Evolutionary conservation across 2,329 filamentous ascomycete species (phyloP), one percentile per base, ranked within the genome.

Genomic region (Alternaria infectoria): DNA sequence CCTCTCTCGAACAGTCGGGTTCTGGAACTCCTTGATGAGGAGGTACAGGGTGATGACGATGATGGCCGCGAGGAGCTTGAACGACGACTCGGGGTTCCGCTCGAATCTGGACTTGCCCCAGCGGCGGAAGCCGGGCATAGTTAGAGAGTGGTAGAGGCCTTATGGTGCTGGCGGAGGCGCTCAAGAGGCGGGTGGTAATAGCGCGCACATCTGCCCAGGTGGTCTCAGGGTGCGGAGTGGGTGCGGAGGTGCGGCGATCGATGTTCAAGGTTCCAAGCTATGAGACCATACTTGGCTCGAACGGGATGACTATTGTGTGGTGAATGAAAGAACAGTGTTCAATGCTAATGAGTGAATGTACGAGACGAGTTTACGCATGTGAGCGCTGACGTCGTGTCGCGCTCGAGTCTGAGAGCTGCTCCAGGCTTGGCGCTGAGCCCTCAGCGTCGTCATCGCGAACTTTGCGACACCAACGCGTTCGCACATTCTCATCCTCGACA

Each of bases 31-130:
- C 49, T 79, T 77, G 61, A 80, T 77, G 32, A 82, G 61, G 51
- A 81, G 73, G 73, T 81, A 82, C 56, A 81, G 75, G 26, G 73
- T 75, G 58, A 82, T 73, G 67, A 82, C 75, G 62, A 81, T 69
- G 57, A 78, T 71, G 54, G 77, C 80, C 44, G 77, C 74, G 54
- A 81, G 74, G 57, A 81, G 72, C 72, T 82, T 81, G 71, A 80
- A 81, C n/a, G 76, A 75, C n/a, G 78, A 77, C 49, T 77, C 74
- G 32, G 80, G 79, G 58, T 80, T 81, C 57, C 77, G 77, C 62
- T 79, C 73, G 64, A 79, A 78, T 61, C 74, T 78, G 15, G 77
- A 73, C 59, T 73, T 77, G 70, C 74, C 72, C 75, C 76, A 78
- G 68, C 77, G 77, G 62, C 76, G 76, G 62, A 77, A 77, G 67